These are phyloP conservation scores for Trichoderma asperellum DNA, from an alignment of 2,329 filamentous ascomycete genomes.

Conservation along the genomic window DNA sequence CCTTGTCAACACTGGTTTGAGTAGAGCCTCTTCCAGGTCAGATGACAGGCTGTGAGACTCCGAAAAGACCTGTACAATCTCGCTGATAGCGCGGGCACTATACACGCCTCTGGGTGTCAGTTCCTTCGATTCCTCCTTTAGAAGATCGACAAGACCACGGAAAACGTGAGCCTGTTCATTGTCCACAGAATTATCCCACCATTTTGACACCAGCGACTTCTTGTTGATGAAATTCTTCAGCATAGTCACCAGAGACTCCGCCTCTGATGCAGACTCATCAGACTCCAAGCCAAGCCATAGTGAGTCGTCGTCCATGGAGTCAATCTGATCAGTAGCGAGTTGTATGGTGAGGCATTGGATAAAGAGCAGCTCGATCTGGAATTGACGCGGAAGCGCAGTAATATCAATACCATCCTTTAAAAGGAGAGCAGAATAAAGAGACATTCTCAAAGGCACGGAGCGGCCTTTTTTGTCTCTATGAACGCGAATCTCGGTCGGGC, in stretches of 20 bases:
- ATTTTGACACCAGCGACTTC: conserved; percentile 40
- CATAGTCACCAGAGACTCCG: conserved; percentile 50
- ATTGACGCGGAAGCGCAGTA: conserved; percentile 45
- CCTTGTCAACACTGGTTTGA: conserved; percentile 52
- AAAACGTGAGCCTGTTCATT: conserved; percentile 44
- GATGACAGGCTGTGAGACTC: conserved; percentile 53
- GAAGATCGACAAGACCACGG: conserved; percentile 48
- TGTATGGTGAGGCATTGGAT: conserved; percentile 56
- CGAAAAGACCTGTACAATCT: conserved; percentile 52
- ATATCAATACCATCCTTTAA: conserved; percentile 50
- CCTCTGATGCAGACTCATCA: conserved; percentile 43
- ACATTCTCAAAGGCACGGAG: conserved; percentile 75
- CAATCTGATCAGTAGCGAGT: conserved; percentile 59
- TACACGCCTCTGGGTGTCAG: conserved; percentile 54
- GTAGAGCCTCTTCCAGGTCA: conserved; percentile 53
- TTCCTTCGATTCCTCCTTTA: conserved; percentile 49
- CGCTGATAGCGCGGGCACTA: conserved; percentile 55
- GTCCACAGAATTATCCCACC: conserved; percentile 46
- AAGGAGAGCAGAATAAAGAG: conserved; percentile 68
- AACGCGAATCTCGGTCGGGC: conserved; percentile 37
- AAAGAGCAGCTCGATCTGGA: conserved; percentile 56
- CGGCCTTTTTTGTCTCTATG: conserved; percentile 69
- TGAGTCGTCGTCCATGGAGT: conserved; percentile 47
- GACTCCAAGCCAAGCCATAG: conserved; percentile 52
- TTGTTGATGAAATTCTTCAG: conserved; percentile 45